A percentile compares a stretch with the other conserved stretches of the same genome.
Evolutionary conservation across 805 yeast genomes (phyloP).

Genomic region (Starmerella lactis-condensi): DNA sequence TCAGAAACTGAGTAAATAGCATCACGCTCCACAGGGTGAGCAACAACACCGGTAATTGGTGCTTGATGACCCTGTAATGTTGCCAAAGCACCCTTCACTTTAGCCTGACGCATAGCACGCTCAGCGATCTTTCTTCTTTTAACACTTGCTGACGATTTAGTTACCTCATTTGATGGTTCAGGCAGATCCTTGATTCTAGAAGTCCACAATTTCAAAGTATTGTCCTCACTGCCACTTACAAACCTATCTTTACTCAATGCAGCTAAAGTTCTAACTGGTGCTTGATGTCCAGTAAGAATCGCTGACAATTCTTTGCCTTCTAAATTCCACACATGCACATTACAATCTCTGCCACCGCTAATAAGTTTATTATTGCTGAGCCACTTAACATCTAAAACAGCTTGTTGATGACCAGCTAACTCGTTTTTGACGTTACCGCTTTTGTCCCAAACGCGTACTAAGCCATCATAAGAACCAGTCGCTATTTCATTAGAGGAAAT

Average conservation of each 20-base stretch:
- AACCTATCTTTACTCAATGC: constrained; percentile 29
- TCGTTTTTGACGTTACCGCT: constrained; percentile 67
- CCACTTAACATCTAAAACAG: constrained; percentile 71
- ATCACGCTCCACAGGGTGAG: constrained; percentile 52
- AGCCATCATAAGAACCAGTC: constrained; percentile 87
- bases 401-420: constrained; percentile 72
- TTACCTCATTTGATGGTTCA: constrained; percentile 22
- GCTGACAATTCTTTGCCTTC: constrained; percentile 45
- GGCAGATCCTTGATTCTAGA: constrained; percentile 71
- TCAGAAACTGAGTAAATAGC: constrained; percentile 90
- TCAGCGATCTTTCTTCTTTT: constrained; percentile 73
- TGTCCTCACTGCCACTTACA: constrained; percentile 71
- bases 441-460: constrained; percentile 72
- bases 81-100: constrained; percentile 67
- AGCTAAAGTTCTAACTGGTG: constrained; percentile 62
- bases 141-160: constrained; percentile 57
- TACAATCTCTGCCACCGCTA: constrained; percentile 77
- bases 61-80: constrained; percentile 63
- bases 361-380: constrained; percentile 56
- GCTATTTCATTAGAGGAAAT: constrained; percentile 34
- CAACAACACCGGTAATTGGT: constrained; percentile 72
- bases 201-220: constrained; percentile 72
- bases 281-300: constrained; percentile 74
- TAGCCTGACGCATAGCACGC: constrained; percentile 45
- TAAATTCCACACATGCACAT: constrained; percentile 61